Evolutionary conservation across 257 asterid genomes (phyloP).

Genomic region (Dorcoceras hygrometricum): DNA sequence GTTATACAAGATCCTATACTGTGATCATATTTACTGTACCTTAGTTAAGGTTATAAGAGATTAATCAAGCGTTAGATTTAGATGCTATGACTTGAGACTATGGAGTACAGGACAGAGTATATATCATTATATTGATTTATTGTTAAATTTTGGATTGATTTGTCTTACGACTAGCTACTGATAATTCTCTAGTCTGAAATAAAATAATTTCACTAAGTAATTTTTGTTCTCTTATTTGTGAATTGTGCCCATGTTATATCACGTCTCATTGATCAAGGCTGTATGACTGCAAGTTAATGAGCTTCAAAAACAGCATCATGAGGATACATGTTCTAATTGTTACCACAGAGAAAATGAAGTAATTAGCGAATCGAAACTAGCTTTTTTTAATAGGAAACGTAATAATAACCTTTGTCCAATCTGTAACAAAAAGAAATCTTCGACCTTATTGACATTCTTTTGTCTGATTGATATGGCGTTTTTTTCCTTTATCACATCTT

Average conservation of each 20-base stretch:
- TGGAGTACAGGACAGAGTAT: not conserved
- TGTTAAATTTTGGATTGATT: no score
- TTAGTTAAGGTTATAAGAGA: not conserved
- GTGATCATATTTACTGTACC: not conserved
- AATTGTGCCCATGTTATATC: not conserved
- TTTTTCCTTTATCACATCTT: not conserved
- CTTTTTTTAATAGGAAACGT: not conserved
- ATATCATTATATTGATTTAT: no score
- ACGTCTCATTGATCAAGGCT: no score
- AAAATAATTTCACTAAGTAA: not conserved
- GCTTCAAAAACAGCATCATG: not conserved
- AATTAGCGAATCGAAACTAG: not conserved
- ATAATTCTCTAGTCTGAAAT: not conserved
- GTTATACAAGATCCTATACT: not conserved
- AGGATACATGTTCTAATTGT: not conserved
- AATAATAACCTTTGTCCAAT: not conserved
- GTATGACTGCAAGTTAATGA: not conserved
- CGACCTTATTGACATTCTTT: not conserved
- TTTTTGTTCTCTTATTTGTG: slow-evolving; percentile 14
- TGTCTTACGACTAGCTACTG: no score
- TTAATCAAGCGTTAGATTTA: not conserved
- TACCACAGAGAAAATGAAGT: not conserved
- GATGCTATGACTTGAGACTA: no score
- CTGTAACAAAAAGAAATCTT: not conserved
- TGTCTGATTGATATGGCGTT: not conserved